These are phyloP conservation scores for Cystofilobasidium macerans DNA, from an alignment of 768 basidiomycete genomes.

Conservation along the genomic window DNA sequence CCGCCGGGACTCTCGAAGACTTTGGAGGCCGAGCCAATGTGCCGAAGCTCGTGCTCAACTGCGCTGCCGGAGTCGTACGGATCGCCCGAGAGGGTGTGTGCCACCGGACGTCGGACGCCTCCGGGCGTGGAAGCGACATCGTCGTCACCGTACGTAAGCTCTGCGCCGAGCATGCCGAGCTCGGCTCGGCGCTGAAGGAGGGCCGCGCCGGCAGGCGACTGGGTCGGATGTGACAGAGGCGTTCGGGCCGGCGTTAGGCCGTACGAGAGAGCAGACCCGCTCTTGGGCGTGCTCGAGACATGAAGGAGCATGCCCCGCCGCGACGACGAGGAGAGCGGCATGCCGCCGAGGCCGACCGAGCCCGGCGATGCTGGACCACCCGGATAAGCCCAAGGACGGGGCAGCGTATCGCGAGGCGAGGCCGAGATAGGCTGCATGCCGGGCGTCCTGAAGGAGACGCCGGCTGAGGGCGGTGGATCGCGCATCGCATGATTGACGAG, in stretches of 20 bases:
- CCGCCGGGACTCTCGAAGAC: not conserved
- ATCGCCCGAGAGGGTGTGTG: not conserved
- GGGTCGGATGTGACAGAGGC: slow-evolving; percentile 12
- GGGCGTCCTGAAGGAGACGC: slow-evolving; percentile 13
- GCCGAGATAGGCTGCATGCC: slow-evolving; percentile 23
- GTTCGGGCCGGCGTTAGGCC: slow-evolving; percentile 14
- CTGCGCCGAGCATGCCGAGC: slow-evolving; percentile 9
- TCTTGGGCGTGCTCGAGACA: not conserved
- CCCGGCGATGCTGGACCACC: slow-evolving; percentile 12
- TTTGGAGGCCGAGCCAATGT: slow-evolving; percentile 1
- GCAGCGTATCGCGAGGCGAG: not conserved
- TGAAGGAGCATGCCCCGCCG: not conserved
- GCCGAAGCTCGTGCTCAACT: slow-evolving; percentile 6
- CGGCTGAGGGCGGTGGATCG: not conserved
- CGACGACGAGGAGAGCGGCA: slow-evolving; percentile 2
- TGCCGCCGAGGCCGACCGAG: not conserved
- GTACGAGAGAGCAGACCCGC: not conserved
- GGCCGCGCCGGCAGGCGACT: slow-evolving; percentile 22
- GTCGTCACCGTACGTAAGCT: slow-evolving; percentile 6
- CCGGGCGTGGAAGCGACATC: not conserved
- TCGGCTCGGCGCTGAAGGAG: slow-evolving; percentile 17
- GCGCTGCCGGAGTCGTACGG: slow-evolving; percentile 16
- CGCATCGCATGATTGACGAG: slow-evolving; percentile 20
- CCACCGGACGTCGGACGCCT: too few species aligned
- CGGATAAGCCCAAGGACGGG: not conserved